A percentile compares a stretch with the other conserved stretches of the same genome.
phyloP scores from a whole-genome alignment of 2,329 filamentous ascomycete species.

The Apiospora marii region DNA sequence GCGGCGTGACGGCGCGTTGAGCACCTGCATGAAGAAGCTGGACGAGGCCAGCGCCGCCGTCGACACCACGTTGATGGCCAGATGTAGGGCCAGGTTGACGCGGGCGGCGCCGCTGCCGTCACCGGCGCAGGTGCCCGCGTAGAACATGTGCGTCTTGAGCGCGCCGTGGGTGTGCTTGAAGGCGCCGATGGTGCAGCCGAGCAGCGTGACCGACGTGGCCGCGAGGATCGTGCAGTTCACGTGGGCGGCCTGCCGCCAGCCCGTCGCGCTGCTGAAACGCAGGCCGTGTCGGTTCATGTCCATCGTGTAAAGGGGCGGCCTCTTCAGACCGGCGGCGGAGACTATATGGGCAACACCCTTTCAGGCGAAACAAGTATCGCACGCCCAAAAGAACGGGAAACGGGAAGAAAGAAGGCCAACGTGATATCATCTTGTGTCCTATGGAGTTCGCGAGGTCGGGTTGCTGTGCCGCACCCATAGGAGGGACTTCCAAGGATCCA shows the following conservation, averaged over 20 bases:
- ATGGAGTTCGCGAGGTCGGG: background rate
- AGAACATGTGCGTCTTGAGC: conserved; percentile 24
- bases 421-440: background rate
- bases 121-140: conserved; percentile 19
- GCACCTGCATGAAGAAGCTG: conserved; percentile 33
- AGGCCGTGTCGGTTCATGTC: background rate
- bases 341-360: background rate
- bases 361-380: background rate
- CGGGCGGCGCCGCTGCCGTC: background rate
- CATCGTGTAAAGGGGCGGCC: background rate
- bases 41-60: conserved; percentile 28
- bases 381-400: background rate
- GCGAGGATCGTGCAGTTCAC: conserved; percentile 1
- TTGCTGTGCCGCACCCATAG: background rate
- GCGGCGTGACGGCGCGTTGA: conserved; percentile 29
- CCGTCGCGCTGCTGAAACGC: background rate
- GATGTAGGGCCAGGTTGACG: conserved; percentile 24
- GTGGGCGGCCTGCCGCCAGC: background rate
- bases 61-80: conserved; percentile 26
- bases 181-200: background rate
- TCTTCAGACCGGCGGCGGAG: background rate
- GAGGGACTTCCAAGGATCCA: background rate
- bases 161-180: background rate
- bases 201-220: background rate
- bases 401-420: background rate